Conservation (phyloP, 2,329 filamentous ascomycete species). For the Penicillium occitanis region DNA sequence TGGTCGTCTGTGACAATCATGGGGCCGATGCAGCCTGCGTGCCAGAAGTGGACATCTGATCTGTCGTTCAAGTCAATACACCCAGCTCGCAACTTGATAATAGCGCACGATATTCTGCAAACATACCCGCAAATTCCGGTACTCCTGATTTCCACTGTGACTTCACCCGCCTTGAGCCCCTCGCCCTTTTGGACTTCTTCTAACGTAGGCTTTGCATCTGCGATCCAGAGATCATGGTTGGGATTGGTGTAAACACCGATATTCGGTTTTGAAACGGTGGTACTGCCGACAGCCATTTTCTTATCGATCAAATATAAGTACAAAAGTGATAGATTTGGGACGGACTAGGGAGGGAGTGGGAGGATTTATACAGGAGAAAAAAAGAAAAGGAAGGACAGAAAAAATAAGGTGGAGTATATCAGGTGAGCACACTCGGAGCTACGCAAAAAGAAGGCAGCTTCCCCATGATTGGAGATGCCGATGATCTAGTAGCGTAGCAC, state of each 20-base stretch:
- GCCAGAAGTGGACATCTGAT: slow-evolving; percentile 97
- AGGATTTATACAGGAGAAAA: not conserved
- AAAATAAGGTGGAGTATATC: slow-evolving; percentile 4
- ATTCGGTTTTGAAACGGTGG: slow-evolving; percentile 65
- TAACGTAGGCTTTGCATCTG: slow-evolving; percentile 70
- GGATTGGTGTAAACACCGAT: slow-evolving; percentile 97
- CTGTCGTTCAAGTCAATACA: slow-evolving; percentile 44
- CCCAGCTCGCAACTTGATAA: not conserved
- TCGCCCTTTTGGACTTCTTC: slow-evolving; percentile 70
- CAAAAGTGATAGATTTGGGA: not conserved
- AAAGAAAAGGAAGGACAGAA: not conserved
- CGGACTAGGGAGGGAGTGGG: not conserved
- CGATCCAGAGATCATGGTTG: slow-evolving; percentile 86
- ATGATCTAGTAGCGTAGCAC: not conserved
- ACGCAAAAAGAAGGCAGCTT: not conserved
- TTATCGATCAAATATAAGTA: not conserved
- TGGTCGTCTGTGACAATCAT: slow-evolving; percentile 90
- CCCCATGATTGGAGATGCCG: slow-evolving; percentile 9
- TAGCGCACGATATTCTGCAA: not conserved
- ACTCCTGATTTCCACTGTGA: slow-evolving; percentile 84
- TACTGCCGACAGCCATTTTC: slow-evolving; percentile 18
- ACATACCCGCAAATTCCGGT: slow-evolving; percentile 91
- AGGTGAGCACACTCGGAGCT: not conserved
- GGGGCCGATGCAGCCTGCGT: slow-evolving; percentile 88
- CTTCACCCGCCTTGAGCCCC: slow-evolving; percentile 74